Evolutionary conservation across 495 filamentous ascomycete genomes (phyloP).

Genomic region (Aspergillus conjunctus): DNA sequence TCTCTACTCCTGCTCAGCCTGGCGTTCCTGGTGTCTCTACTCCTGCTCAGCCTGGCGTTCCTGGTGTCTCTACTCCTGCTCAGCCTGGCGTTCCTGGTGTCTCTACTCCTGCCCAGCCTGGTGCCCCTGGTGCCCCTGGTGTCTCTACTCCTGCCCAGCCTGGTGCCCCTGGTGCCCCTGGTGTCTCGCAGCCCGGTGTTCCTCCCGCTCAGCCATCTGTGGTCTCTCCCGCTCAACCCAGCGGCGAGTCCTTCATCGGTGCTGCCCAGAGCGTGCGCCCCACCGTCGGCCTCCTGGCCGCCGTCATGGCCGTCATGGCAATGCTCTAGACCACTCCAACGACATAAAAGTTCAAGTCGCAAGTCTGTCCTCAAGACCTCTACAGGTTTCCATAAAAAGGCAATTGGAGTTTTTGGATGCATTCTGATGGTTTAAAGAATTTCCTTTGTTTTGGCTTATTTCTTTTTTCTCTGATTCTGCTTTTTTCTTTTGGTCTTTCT

Average conservation of each 20-base stretch:
- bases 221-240: slow-evolving; percentile 24
- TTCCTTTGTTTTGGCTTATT: too few relatives aligned
- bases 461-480: slow-evolving; percentile 7
- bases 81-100: slow-evolving; percentile 14
- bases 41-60: slow-evolving; percentile 5
- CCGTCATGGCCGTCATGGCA: slow-evolving; percentile 43
- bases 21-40: slow-evolving; percentile 15
- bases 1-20: slow-evolving; percentile 12
- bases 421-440: not conserved
- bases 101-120: slow-evolving; percentile 17
- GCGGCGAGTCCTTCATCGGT: slow-evolving; percentile 33
- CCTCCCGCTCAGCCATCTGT: slow-evolving; percentile 17
- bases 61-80: slow-evolving; percentile 12
- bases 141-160: slow-evolving; percentile 4
- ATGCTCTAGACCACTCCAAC: slow-evolving; percentile 37
- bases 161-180: slow-evolving; percentile 11
- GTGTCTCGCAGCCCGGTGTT: slow-evolving; percentile 2
- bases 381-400: not conserved
- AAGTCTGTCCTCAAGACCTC: not conserved
- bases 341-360: not conserved
- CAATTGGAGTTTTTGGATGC: slow-evolving; percentile 13
- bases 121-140: slow-evolving; percentile 13
- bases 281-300: slow-evolving; percentile 40
- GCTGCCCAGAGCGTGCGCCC: slow-evolving; percentile 41
- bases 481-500: slow-evolving; percentile 1